Percentiles rank a stretch among this genome's conserved stretches.
Conservation (phyloP, 345 rosid species). For the Gossypium rotundifolium region DNA sequence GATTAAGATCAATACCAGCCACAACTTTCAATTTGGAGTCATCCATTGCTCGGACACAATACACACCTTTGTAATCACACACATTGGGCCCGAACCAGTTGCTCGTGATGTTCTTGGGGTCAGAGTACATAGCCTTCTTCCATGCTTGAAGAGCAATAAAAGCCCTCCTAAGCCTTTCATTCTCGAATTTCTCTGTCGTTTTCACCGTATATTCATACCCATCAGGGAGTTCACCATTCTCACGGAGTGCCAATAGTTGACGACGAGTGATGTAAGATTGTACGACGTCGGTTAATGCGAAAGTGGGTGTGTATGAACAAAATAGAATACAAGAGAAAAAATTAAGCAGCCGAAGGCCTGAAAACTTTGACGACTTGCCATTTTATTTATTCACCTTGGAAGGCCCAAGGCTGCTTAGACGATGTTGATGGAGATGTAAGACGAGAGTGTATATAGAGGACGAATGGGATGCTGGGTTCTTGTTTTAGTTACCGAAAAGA, state of each 20-base stretch:
- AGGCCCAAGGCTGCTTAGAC: constrained; percentile 71
- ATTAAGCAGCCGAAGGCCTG: constrained; percentile 51
- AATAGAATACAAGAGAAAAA: constrained; percentile 20
- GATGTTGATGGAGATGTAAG: background rate
- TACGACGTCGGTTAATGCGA: constrained; percentile 48
- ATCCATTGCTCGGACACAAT: constrained; percentile 60
- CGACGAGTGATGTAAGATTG: constrained; percentile 51
- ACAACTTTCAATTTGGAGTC: constrained; percentile 46
- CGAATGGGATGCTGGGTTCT: background rate
- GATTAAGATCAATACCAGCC: constrained; percentile 65
- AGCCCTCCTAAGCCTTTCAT: constrained; percentile 53
- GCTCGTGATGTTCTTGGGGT: constrained; percentile 56
- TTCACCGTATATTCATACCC: constrained; percentile 32
- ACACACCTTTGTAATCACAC: constrained; percentile 63
- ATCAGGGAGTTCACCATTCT: constrained; percentile 4
- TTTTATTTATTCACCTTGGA: constrained; percentile 42
- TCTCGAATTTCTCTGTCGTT: constrained; percentile 35
- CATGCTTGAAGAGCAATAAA: constrained; percentile 69
- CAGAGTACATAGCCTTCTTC: constrained; percentile 71
- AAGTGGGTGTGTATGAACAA: constrained; percentile 20
- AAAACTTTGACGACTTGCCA: constrained; percentile 16
- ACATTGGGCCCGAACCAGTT: constrained; percentile 73
- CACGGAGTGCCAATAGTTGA: constrained; percentile 44
- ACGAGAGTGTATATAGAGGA: background rate
- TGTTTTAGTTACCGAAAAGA: background rate